Evolutionary conservation across 2,329 filamentous ascomycete genomes (phyloP), one percentile per base, ranked within the genome.

Genomic region (Xenosphaeropsis pyriputrescens): DNA sequence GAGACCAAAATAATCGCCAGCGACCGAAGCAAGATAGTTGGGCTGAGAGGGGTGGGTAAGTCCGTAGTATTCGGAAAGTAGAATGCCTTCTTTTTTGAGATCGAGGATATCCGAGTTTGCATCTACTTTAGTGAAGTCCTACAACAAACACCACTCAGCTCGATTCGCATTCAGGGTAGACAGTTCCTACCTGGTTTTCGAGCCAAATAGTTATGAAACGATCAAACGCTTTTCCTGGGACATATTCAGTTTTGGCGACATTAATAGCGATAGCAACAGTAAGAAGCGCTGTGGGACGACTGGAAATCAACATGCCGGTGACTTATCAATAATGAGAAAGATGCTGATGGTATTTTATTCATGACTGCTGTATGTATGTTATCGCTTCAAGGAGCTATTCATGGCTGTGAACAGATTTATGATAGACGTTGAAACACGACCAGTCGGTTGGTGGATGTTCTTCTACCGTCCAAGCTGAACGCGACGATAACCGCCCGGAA

Each of bases 121-220:
- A n/a, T 50, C 46, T 7, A 62, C 62, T 43, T 61, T 57, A 26
- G 49, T 51, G 37, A 60, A 66, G 47, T 67, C 63, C 63, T 68
- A 35, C 12, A 9, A 9, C 8, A 11, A 26, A 35, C 12, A 9
- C 12, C 8, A 11, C 8, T 26, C 22, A 26, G 22, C 22, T 26
- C 8, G 3, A 9, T 26, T 26, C 22, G 8, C 4, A 5, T 6
- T 26, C 22, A 26, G 22, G 12, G 22, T 26, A 5, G 8, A 9
- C 4, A 26, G 8, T 3, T 17, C 41, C 14, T 36, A 53, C 53
- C 38, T 68, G 73, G 49, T 77, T 77, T 55, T 77, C 73, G n/a
- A 77, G 56, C 69, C 71, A 78, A 48, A 78, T 70, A 41, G 71
- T 65, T 33, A 71, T 65, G 42, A 76, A 72, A 16, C 72, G 66